Percentiles rank a stretch among this genome's conserved stretches.
Evolutionary conservation across 2,329 filamentous ascomycete genomes (phyloP).

Genomic region (Aspergillus glaucus): DNA sequence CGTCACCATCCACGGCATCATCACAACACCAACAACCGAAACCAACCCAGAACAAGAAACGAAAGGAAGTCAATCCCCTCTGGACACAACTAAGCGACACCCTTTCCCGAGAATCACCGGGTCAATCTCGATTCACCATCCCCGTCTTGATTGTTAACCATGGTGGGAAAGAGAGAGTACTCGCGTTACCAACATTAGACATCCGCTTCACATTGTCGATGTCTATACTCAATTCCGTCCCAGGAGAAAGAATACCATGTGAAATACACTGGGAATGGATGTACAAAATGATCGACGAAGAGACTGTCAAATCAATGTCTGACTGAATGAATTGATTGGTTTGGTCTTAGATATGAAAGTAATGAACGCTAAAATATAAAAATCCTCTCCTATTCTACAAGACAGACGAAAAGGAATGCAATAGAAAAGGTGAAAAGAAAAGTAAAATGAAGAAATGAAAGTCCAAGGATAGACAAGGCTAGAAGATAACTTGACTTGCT

Average conservation of each 20-base stretch:
- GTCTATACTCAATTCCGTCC: neutral
- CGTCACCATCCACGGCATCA: too few species aligned
- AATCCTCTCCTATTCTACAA: constrained; percentile 3
- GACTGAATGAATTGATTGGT: constrained; percentile 19
- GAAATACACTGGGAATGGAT: constrained; percentile 33
- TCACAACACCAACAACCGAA: too few species aligned
- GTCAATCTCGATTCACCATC: constrained; percentile 36
- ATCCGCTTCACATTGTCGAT: constrained; percentile 9
- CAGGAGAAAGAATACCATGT: constrained; percentile 8
- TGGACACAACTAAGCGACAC: constrained; percentile 3
- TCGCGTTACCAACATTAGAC: constrained; percentile 25
- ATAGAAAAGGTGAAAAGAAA: too few species aligned
- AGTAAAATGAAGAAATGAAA: too few species aligned
- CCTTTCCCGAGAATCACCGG: constrained; percentile 28
- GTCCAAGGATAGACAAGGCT: constrained; percentile 2
- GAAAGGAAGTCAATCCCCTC: neutral
- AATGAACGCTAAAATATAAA: neutral
- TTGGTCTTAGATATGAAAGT: constrained; percentile 22
- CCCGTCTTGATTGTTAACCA: constrained; percentile 27
- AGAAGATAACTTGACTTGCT: constrained; percentile 4
- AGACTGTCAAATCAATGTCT: constrained; percentile 20
- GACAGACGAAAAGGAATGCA: neutral
- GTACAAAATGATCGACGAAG: constrained; percentile 34
- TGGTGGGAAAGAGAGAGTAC: neutral
- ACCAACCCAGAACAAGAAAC: too few species aligned